Evolutionary conservation across 805 yeast genomes (phyloP), one percentile per base, ranked within the genome.

Genomic region (Saturnispora diversa): DNA sequence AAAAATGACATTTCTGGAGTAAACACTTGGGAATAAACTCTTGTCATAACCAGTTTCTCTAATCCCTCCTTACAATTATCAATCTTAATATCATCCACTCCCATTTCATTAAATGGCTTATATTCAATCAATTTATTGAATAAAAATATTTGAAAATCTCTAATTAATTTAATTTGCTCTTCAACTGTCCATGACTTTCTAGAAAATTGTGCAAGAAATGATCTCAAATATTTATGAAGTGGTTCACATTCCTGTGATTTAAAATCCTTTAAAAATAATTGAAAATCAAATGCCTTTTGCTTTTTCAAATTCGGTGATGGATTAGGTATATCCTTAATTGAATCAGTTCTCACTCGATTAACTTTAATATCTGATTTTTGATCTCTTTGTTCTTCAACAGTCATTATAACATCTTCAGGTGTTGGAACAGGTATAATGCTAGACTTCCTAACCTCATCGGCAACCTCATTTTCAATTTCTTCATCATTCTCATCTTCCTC

Each of bases 21-120:
- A 54, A 83, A 94, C 23, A 90, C 81, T 40, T 73, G 75, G 1
- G 68, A 67, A 57, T 86, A 88, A 2, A 94, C 60, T 47, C 95
- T 70, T 42, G 90, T 88, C 94, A 88, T 85, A 8, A 94, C 70
- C 31, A 92, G 68, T 58, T 92, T 92, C 59, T 92, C 99, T 51
- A 92, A 69, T 0, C 98, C 98, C 51, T 87, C 97, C 49, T 79
- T 65, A 2, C 94, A 80, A 54, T 88, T 86, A 28, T 70, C 77
- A 37, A 84, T 62, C 39, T 72, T 77, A 16, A 67, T 66, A 2
- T 68, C 72, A 13, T 75, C 77, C 31, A 60, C 65, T 21, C 39
- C 46, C 65, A 85, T 70, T 3, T 74, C 63, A 17, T 75, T 70
- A 58, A 92, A 90, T 1, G 97, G 97, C 46, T 81, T 82, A 51